phyloP scores from a whole-genome alignment of 306 rosid genomes.

The Hippophae tibetana region DNA sequence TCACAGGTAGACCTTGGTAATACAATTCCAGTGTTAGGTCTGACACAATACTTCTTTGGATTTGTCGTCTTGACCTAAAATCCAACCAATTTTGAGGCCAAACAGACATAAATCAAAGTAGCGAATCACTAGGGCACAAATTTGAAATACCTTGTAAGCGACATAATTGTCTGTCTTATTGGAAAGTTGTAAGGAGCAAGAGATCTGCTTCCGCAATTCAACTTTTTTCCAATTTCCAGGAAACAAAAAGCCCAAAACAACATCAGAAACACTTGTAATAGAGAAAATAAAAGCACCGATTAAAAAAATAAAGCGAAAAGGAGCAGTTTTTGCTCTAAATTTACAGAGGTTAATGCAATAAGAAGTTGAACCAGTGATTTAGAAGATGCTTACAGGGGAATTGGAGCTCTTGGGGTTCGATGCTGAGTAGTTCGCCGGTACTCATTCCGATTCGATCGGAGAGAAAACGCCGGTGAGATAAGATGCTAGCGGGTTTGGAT shows the following conservation, averaged over 20 bases:
- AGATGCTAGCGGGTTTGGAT: constrained; percentile 21
- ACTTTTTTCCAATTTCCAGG: constrained; percentile 22
- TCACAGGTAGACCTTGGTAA: constrained; percentile 79
- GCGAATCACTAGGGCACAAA: constrained; percentile 12
- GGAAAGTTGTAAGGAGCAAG: constrained; percentile 65
- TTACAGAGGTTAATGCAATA: too few species aligned
- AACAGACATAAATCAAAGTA: constrained; percentile 28
- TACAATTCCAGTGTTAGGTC: constrained; percentile 91
- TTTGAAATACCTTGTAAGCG: constrained; percentile 59
- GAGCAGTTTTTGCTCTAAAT: background rate
- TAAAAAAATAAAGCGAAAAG: constrained; percentile 3
- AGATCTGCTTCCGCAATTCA: constrained; percentile 95
- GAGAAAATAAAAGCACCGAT: constrained; percentile 20
- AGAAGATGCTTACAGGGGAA: constrained; percentile 49
- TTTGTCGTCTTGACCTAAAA: constrained; percentile 81
- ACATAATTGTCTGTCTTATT: constrained; percentile 59
- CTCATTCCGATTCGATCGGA: constrained; percentile 49
- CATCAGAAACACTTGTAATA: constrained; percentile 27
- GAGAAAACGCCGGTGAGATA: constrained; percentile 20
- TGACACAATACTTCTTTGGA: constrained; percentile 91
- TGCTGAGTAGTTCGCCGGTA: constrained; percentile 71
- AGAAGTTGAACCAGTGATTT: background rate
- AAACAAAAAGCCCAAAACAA: constrained; percentile 1
- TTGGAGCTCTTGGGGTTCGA: constrained; percentile 79
- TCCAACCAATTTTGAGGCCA: constrained; percentile 13